A percentile compares a stretch with the other conserved stretches of the same genome.
phyloP scores from a whole-genome alignment of 2,329 filamentous ascomycete genomes.

The Diaporthe ilicicola region DNA sequence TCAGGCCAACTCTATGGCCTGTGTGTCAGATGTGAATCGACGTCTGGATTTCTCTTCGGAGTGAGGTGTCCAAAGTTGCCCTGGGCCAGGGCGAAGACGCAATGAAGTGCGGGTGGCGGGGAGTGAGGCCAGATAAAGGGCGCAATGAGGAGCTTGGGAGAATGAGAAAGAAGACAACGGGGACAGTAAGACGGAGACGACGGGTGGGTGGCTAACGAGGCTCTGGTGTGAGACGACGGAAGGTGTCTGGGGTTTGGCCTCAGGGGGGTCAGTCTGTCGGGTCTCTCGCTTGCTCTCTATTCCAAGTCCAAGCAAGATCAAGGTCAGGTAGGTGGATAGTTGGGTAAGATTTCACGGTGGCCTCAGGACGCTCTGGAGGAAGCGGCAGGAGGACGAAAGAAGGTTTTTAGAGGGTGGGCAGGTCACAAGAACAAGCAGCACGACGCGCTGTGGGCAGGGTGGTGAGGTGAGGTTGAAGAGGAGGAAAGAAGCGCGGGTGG shows the following conservation, averaged over 20 bases:
- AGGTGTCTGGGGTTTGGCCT: conserved; percentile 20
- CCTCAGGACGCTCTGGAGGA: conserved; percentile 11
- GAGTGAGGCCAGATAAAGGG: conserved; percentile 21
- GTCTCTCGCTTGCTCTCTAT: background rate
- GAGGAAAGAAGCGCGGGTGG: conserved; percentile 17
- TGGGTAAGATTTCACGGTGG: background rate
- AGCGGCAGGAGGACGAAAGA: conserved; percentile 9
- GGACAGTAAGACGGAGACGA: background rate
- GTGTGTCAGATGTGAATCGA: conserved; percentile 23
- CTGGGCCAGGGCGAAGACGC: background rate
- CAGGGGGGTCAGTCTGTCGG: conserved; percentile 7
- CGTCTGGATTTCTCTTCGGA: conserved; percentile 2
- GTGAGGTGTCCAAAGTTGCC: conserved; percentile 8
- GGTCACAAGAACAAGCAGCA: background rate
- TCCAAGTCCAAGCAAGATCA: background rate
- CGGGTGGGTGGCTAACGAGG: conserved; percentile 17
- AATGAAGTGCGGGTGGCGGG: conserved; percentile 1
- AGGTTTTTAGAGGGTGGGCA: conserved; percentile 24
- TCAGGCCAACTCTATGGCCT: conserved; percentile 29
- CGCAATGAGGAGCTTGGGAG: background rate
- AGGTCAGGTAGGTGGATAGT: background rate
- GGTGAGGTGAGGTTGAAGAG: conserved; percentile 18
- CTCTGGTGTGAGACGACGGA: conserved; percentile 20
- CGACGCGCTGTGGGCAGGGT: background rate
- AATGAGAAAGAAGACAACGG: background rate